phyloP scores from a whole-genome alignment of 1,139 yeast species.

The Yarrowia galli region DNA sequence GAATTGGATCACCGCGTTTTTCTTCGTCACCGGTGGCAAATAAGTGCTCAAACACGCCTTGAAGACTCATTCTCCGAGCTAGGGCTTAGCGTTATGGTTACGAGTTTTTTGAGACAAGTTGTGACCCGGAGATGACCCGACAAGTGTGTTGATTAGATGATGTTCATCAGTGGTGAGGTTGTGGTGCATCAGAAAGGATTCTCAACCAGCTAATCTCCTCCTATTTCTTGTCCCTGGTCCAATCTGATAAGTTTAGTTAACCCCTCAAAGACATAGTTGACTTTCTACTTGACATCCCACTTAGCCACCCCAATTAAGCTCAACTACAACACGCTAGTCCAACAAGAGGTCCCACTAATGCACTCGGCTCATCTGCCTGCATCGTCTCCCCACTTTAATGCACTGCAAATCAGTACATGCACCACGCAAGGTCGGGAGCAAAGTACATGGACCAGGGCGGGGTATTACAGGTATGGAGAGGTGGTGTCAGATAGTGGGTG shows the following conservation, averaged over 20 bases:
- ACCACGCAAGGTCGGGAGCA: slow-evolving; percentile 32
- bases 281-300: neutral
- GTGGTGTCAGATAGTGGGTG: no score
- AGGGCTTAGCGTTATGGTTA: neutral
- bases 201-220: no score
- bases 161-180: no score
- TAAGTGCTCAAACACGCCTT: slow-evolving; percentile 6
- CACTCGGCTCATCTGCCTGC: slow-evolving; percentile 33
- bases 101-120: slow-evolving; percentile 5
- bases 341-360: slow-evolving; percentile 12
- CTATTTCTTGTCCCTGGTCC: no score
- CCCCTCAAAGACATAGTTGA: neutral
- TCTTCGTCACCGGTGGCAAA: slow-evolving; percentile 8
- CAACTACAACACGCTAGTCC: neutral
- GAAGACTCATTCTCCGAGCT: neutral
- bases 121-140: neutral
- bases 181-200: no score
- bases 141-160: no score
- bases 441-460: neutral
- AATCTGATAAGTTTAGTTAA: slow-evolving; percentile 6
- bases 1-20: neutral
- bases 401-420: slow-evolving; percentile 23
- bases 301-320: neutral
- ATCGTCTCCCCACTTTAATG: slow-evolving; percentile 30
- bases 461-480: neutral